Conservation (phyloP, 495 filamentous ascomycete genomes). For the Hyaloscypha hepaticicola region DNA sequence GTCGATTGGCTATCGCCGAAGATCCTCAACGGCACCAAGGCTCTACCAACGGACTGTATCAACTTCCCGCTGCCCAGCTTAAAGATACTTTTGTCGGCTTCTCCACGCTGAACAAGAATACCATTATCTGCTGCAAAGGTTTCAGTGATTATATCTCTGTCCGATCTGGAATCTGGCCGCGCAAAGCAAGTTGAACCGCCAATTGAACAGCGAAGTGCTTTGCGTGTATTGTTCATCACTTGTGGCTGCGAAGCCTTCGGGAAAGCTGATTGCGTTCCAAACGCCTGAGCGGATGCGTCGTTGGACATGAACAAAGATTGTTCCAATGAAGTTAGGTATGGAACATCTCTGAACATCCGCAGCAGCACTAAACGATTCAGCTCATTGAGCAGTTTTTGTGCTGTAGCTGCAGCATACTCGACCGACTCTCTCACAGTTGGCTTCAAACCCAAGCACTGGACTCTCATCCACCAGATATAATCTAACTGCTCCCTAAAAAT, state of each 20-base stretch:
- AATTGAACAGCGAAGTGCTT: slow-evolving; percentile 1
- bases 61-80: background rate
- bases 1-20: background rate
- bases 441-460: background rate
- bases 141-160: slow-evolving; percentile 7
- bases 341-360: too few relatives aligned
- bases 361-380: too few relatives aligned
- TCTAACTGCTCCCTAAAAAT: too few relatives aligned
- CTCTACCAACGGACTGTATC: background rate
- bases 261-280: background rate
- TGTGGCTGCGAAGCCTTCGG: background rate
- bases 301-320: too few relatives aligned
- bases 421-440: background rate
- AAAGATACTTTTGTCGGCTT: slow-evolving; percentile 4
- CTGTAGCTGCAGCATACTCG: too few relatives aligned
- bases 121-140: background rate
- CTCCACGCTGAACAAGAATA: background rate
- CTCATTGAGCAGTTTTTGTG: too few relatives aligned
- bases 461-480: background rate
- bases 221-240: background rate
- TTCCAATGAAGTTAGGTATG: too few relatives aligned
- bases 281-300: too few relatives aligned
- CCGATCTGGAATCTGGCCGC: slow-evolving; percentile 7
- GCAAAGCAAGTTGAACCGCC: slow-evolving; percentile 1
- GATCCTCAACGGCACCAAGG: background rate